Percentiles rank a stretch among this genome's conserved stretches.
Conservation (phyloP, 495 filamentous ascomycete species). For the Oidiodendron maius region DNA sequence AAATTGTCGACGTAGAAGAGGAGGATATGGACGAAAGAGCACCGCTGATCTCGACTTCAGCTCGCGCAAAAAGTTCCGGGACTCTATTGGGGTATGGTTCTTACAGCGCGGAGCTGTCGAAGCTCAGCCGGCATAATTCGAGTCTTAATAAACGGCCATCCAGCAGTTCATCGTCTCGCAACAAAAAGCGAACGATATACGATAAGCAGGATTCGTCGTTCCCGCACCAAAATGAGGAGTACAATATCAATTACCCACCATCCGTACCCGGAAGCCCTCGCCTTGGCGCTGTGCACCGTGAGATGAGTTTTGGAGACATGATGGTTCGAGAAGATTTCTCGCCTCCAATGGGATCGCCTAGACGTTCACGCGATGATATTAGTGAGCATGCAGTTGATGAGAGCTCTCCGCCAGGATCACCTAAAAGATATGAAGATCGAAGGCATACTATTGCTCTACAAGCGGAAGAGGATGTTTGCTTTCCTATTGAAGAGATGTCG, state of each 20-base stretch:
- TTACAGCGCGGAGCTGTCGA: neutral
- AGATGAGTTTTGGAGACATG: constrained; percentile 72
- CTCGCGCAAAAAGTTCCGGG: constrained; percentile 22
- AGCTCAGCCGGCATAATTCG: constrained; percentile 9
- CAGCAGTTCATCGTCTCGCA: constrained; percentile 24
- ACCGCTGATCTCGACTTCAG: constrained; percentile 43
- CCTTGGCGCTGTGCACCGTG: constrained; percentile 35
- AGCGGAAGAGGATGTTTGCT: constrained; percentile 89
- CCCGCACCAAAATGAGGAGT: constrained; percentile 37
- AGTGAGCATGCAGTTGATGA: constrained; percentile 38
- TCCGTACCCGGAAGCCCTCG: constrained; percentile 78
- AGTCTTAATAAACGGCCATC: constrained; percentile 32
- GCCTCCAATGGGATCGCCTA: constrained; percentile 24
- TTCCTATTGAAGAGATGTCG: constrained; percentile 71
- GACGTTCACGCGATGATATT: constrained; percentile 42
- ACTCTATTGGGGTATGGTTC: constrained; percentile 11
- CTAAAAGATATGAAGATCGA: constrained; percentile 28
- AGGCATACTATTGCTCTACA: constrained; percentile 41
- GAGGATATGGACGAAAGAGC: constrained; percentile 49
- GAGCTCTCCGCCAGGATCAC: constrained; percentile 17
- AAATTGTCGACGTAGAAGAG: constrained; percentile 34
- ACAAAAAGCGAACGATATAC: constrained; percentile 29
- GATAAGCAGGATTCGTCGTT: constrained; percentile 23
- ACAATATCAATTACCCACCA: constrained; percentile 95
- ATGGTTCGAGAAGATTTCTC: constrained; percentile 60